Conservation (phyloP, 1,284 basidiomycete genomes). For the Cystobasidiaceae sp. region DNA sequence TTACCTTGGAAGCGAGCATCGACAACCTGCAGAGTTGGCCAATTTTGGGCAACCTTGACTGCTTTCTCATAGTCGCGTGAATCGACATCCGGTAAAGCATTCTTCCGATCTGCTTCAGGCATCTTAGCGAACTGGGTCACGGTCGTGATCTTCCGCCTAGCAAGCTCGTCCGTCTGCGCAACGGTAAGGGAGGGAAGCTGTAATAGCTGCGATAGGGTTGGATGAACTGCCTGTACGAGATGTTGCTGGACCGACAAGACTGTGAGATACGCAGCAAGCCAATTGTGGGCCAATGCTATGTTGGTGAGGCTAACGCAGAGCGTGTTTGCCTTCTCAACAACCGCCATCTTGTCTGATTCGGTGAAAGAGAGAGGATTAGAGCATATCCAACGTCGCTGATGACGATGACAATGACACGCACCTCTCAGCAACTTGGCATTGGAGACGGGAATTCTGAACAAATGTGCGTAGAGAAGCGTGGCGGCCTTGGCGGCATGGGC, state of each 20-base stretch:
- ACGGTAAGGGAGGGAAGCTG: slow-evolving; percentile 68
- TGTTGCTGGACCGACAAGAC: slow-evolving; percentile 78
- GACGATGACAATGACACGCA: slow-evolving; percentile 45
- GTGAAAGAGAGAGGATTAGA: background rate
- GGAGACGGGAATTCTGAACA: slow-evolving; percentile 66
- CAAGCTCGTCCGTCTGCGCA: slow-evolving; percentile 23
- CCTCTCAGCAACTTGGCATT: slow-evolving; percentile 60
- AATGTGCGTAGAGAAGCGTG: slow-evolving; percentile 76
- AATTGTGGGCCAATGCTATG: slow-evolving; percentile 79
- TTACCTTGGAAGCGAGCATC: slow-evolving; percentile 82
- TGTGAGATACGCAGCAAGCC: slow-evolving; percentile 75
- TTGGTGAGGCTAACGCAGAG: slow-evolving; percentile 71
- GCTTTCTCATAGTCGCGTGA: slow-evolving; percentile 52
- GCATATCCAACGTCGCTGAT: slow-evolving; percentile 49
- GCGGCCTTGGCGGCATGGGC: slow-evolving; percentile 55
- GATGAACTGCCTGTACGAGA: slow-evolving; percentile 76
- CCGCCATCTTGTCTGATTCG: slow-evolving; percentile 39
- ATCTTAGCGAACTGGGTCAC: slow-evolving; percentile 33
- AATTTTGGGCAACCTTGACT: slow-evolving; percentile 64
- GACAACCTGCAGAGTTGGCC: slow-evolving; percentile 76
- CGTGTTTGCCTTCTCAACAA: slow-evolving; percentile 41
- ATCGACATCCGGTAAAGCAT: slow-evolving; percentile 57
- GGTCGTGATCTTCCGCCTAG: slow-evolving; percentile 13
- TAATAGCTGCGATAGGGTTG: slow-evolving; percentile 55
- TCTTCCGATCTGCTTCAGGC: slow-evolving; percentile 49